Conservation (phyloP, 169 alveolate species). For the Plasmodium coatneyi region DNA sequence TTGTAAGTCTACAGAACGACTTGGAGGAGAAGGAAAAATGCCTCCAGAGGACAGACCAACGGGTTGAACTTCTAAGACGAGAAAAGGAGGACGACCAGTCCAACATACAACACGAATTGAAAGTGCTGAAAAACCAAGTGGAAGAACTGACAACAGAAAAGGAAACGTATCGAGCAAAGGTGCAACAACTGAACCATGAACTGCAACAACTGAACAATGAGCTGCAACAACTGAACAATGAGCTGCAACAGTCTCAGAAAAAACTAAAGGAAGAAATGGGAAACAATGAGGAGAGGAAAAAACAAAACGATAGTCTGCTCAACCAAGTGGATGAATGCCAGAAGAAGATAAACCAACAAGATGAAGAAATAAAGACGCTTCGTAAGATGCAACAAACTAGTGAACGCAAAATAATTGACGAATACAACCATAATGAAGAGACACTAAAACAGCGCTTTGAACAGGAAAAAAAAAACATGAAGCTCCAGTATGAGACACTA, state of each 20-base stretch:
- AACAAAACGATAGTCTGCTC: not conserved
- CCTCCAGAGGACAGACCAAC: not conserved
- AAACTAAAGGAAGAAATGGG: not conserved
- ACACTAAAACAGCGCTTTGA: not conserved
- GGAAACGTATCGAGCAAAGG: not conserved
- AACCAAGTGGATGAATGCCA: not conserved
- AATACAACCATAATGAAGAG: not conserved
- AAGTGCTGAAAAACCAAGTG: not conserved
- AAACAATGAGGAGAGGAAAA: conserved; percentile 12
- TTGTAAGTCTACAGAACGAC: not conserved
- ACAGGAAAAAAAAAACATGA: not conserved
- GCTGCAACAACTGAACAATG: not conserved
- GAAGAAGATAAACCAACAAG: conserved; percentile 7
- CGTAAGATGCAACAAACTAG: not conserved
- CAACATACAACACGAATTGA: not conserved
- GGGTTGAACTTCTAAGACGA: not conserved
- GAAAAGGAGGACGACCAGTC: not conserved
- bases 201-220: too few relatives aligned
- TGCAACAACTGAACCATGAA: not conserved
- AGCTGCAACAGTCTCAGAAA: not conserved
- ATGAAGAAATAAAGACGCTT: conserved; percentile 3
- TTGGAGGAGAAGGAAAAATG: conserved; percentile 22
- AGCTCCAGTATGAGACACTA: not conserved
- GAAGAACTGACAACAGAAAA: not conserved
- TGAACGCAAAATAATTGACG: not conserved